Evolutionary conservation across 495 filamentous ascomycete species (phyloP), one percentile per base, ranked within the genome.

Genomic region (Cladorrhinum samala): DNA sequence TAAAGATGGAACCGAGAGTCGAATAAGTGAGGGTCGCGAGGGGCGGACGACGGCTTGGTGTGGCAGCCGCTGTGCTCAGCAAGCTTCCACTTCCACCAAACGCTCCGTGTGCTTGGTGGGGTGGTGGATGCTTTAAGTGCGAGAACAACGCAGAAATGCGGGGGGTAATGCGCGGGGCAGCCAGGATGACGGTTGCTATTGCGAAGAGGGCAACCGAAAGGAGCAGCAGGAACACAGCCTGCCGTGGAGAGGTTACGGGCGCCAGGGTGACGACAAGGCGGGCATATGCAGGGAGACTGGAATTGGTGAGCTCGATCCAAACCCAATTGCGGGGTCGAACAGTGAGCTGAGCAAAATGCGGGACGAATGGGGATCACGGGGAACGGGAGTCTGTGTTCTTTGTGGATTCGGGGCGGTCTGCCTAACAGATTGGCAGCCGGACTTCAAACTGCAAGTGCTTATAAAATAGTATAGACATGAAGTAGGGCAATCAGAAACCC

Each of bases 161-260:
- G 27, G 80, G 73, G 60, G 81, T 68, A 60, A 86, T 67, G 55
- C 83, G 79, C 63, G 81, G 71, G 63, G 83, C 78, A 70, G 90
- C 89, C 89, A 96, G 85, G 71, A 85, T 89, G 83, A 84, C 65
- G 64, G 72, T 59, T 45, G 84, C 67, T 57, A 70, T 67, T 57
- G 82, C 58, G 70, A 91, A 80, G 62, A 88, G 73, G 64, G 86
- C 48, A 66, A 88, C 50, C 61, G 74, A 63, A 61, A 83, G 69
- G 56, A 80, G 57, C 58, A 77, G 58, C 54, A 79, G 58, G 62
- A 80, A 63, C 58, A 69, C 68, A 57, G 64, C 66, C 62, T 62
- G 62, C 58, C 63, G 62, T 43, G 56, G 58, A 55, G 73, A 60
- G 58, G 67, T 62, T 49, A 57, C 44, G 38, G 63, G 64, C 66